Base-by-base conservation (phyloP, 495 filamentous ascomycete species). In the Aspergillus coremiiformis region DNA sequence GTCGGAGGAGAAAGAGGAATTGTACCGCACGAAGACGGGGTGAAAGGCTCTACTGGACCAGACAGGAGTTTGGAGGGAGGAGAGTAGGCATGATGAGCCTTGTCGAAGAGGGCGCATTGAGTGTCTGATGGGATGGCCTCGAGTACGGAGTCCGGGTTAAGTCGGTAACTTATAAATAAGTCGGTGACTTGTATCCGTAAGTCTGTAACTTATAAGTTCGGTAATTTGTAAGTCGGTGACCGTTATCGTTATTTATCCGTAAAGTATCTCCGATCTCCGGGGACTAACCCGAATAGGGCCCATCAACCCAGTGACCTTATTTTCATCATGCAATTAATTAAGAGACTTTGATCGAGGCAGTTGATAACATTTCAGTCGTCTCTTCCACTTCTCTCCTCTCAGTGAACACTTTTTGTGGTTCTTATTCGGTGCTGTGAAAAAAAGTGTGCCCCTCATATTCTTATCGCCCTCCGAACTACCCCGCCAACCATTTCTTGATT, bases 1-100 rank as follows among this genome's bases (percentile, higher is more conserved):
- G 35, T 65, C 47, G 37, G 63, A 56, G 26, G 67, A 43, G 47
- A 63, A 67, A 5, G 69, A 71, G 8, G 68, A 70, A 59, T 69
- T 69, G 44, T 59, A 51, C 29, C 70, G 64, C 37, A 61, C 42
- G 30, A 44, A 58, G 39, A 50, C 37, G 29, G 51, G 53, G 8
- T 45, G 46, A 52, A 47, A 45, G 46, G 53, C 32, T 26, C 41
- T 37, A 39, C 42, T 35, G 54, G 33, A 22, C 32, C 32, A 35
- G 14, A 5, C 14, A 14, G 47, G 39, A 9, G 45, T 5, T 20
- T 42, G 37, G 50, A n/a, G 42, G 32, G 39, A 45, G 5, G 41
- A 51, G 12, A 29, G 26, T n/a, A 42, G 70, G 63, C 67, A 70
- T 66, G 66, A 68, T 67, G 57, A 32, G 45, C 44, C 47, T 33